Conservation (phyloP, 345 rosid species). For the Eucalyptus fibrosa region DNA sequence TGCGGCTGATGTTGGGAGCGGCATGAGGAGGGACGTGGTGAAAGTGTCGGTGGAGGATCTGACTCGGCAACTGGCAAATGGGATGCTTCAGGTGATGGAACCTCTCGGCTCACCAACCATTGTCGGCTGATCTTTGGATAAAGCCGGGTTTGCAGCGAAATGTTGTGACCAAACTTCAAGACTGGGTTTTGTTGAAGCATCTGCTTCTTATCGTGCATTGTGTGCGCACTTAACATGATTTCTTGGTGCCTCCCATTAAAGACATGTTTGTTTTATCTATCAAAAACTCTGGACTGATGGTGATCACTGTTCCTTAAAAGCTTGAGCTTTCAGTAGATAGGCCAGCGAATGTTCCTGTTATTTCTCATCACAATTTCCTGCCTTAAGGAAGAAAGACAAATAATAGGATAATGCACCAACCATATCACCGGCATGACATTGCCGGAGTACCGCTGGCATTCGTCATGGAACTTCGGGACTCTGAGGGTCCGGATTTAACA, state of each 20-base stretch:
- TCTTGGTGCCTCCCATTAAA: neutral
- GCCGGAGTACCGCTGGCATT: neutral
- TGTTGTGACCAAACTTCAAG: neutral
- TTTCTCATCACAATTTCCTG: neutral
- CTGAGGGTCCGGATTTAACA: neutral
- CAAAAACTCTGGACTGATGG: neutral
- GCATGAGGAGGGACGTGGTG: conserved; percentile 64
- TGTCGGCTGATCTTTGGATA: neutral
- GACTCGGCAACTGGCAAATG: conserved; percentile 46
- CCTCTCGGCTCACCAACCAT: neutral
- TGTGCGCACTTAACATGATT: neutral
- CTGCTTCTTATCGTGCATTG: neutral
- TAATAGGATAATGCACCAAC: too few species aligned
- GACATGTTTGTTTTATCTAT: neutral
- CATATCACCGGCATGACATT: neutral
- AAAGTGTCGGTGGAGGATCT: conserved; percentile 74
- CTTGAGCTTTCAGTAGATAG: neutral
- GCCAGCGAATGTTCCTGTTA: neutral
- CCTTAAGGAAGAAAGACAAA: neutral
- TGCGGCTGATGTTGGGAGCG: conserved; percentile 64
- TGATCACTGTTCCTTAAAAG: neutral
- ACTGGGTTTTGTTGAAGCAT: neutral
- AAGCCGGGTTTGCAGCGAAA: neutral
- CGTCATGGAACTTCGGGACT: neutral
- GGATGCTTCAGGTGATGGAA: conserved; percentile 45